Conservation (phyloP, 441 rosid species). For the Biscutella laevigata region DNA sequence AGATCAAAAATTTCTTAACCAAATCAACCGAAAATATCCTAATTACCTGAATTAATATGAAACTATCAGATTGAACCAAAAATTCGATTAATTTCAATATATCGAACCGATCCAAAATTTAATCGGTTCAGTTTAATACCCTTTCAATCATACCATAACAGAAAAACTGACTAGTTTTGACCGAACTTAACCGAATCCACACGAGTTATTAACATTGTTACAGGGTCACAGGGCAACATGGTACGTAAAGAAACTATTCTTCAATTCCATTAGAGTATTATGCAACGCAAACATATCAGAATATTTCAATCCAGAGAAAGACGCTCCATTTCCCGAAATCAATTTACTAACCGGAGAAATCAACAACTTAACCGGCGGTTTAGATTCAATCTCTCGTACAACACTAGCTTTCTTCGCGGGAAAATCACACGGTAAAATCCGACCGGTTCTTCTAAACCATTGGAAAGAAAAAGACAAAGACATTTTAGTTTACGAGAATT, state of each 20-base stretch:
- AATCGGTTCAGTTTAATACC: too few relatives aligned
- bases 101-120: too few relatives aligned
- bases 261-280: constrained; percentile 46
- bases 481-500: constrained; percentile 39
- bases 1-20: too few relatives aligned
- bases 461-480: constrained; percentile 54
- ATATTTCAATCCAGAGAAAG: constrained; percentile 48
- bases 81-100: too few relatives aligned
- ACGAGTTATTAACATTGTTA: neutral
- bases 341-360: constrained; percentile 36
- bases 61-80: too few relatives aligned
- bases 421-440: constrained; percentile 39
- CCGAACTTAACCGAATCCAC: too few relatives aligned
- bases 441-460: constrained; percentile 37
- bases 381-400: constrained; percentile 19
- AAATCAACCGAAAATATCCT: too few relatives aligned
- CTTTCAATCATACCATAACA: too few relatives aligned
- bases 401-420: constrained; percentile 61
- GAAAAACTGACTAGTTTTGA: too few relatives aligned
- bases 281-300: constrained; percentile 66
- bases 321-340: constrained; percentile 53
- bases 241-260: constrained; percentile 29
- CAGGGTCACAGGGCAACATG: constrained; percentile 31
- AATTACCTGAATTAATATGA: too few relatives aligned
- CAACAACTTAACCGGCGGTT: constrained; percentile 27